Evolutionary conservation across 305 asterid species (phyloP).

Genomic region (Euphrasia arctica): DNA sequence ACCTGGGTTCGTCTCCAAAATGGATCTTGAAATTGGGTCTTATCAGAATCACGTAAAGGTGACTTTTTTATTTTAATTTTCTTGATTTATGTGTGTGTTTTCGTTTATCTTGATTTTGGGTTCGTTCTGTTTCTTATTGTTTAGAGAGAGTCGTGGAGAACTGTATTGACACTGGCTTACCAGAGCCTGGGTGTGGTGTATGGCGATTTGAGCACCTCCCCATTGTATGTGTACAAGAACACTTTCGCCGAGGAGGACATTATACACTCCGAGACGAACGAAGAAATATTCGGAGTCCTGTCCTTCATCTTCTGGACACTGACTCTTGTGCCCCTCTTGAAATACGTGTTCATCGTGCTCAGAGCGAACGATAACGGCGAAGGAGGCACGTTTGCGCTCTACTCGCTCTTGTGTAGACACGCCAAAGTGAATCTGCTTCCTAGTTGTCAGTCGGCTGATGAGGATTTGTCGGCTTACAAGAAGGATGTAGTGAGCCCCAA

Average conservation of each 20-base stretch:
- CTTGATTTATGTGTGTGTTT: background rate
- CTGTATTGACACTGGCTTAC: conserved; percentile 74
- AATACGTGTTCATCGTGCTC: conserved; percentile 82
- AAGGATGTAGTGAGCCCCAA: conserved; percentile 49
- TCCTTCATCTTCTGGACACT: conserved; percentile 89
- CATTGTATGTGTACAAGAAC: conserved; percentile 81
- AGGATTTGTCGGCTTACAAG: conserved; percentile 67
- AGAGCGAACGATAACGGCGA: conserved; percentile 97
- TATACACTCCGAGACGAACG: conserved; percentile 76
- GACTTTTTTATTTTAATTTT: conserved; percentile 29
- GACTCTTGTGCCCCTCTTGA: conserved; percentile 74
- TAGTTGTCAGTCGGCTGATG: conserved; percentile 76
- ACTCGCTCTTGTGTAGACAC: conserved; percentile 82
- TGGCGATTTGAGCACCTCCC: conserved; percentile 96
- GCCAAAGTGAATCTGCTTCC: conserved; percentile 86
- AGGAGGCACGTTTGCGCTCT: conserved; percentile 97
- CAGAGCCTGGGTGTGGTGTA: conserved; percentile 95
- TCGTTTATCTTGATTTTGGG: conserved; percentile 7
- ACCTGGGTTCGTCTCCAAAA: conserved; percentile 42
- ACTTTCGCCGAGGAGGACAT: conserved; percentile 94
- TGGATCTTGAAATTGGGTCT: conserved; percentile 83
- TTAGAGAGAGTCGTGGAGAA: conserved; percentile 88
- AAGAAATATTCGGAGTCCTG: conserved; percentile 80
- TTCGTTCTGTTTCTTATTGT: conserved; percentile 16
- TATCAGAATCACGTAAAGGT: conserved; percentile 68